Evolutionary conservation across 148 eudicot genomes (phyloP).

Genomic region (Rhododendron kiyosumense): DNA sequence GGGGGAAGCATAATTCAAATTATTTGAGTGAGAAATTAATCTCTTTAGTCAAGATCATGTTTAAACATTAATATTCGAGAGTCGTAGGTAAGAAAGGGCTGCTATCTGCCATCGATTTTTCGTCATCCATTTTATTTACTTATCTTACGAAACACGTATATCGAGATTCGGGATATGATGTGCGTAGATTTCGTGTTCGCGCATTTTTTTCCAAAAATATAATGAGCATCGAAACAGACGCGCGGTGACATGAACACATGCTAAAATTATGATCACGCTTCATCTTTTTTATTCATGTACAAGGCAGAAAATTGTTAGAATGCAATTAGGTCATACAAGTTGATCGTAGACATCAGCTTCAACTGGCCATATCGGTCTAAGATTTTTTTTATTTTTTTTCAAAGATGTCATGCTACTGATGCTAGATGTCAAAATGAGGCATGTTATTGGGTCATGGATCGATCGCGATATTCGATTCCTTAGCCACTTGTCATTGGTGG

Average conservation of each 20-base stretch:
- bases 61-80: neutral
- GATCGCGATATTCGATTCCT: neutral
- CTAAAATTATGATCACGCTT: neutral
- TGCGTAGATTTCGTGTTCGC: neutral
- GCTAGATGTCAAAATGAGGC: neutral
- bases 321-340: neutral
- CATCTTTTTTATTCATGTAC: neutral
- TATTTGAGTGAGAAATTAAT: neutral
- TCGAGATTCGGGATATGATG: neutral
- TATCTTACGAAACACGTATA: neutral
- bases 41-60: neutral
- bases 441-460: neutral
- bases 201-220: neutral
- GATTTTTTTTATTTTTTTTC: neutral
- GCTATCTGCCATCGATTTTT: neutral
- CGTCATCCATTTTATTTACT: neutral
- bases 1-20: neutral
- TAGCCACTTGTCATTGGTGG: neutral
- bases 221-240: neutral
- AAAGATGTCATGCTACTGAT: neutral
- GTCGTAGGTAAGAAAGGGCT: neutral
- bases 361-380: neutral
- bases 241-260: neutral
- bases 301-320: neutral
- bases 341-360: neutral